These are phyloP conservation scores for Aspergillus novoparasiticus DNA, from an alignment of 2,329 filamentous ascomycete species.

Conservation along the genomic window DNA sequence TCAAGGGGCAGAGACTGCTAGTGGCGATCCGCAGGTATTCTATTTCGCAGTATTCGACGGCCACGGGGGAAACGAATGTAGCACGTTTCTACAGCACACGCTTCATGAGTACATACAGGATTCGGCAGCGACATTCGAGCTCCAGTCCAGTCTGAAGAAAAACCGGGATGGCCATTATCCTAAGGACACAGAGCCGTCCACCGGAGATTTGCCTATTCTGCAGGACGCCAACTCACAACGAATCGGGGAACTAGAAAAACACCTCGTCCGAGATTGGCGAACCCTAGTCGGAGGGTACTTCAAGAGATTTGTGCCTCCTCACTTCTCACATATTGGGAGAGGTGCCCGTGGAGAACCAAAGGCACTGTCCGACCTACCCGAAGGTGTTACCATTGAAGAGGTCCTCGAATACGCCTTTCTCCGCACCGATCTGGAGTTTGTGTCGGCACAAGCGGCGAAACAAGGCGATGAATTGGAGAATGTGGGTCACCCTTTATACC, in stretches of 20 bases:
- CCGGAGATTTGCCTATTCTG: conserved; percentile 49
- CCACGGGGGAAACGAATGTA: conserved; percentile 88
- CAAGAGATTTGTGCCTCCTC: conserved; percentile 79
- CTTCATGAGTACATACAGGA: conserved; percentile 89
- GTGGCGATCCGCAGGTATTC: conserved; percentile 92
- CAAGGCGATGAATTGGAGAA: conserved; percentile 70
- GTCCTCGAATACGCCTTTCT: conserved; percentile 90
- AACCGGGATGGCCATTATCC: conserved; percentile 19
- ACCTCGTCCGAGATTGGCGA: conserved; percentile 76
- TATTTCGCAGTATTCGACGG: conserved; percentile 98
- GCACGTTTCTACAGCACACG: conserved; percentile 79
- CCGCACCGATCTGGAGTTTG: conserved; percentile 90
- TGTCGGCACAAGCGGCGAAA: conserved; percentile 83
- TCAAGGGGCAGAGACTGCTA: conserved; percentile 70
- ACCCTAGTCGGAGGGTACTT: conserved; percentile 92
- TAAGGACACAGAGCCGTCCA: conserved; percentile 17
- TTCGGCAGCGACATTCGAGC: conserved; percentile 72
- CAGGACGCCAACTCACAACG: conserved; percentile 60
- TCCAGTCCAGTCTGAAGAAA: conserved; percentile 72
- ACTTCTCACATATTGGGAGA: conserved; percentile 61
- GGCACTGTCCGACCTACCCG: conserved; percentile 28
- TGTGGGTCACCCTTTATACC: conserved; percentile 78
- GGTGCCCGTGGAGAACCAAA: conserved; percentile 30
- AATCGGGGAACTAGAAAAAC: conserved; percentile 68
- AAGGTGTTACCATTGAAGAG: conserved; percentile 48